Percentiles rank a stretch among this genome's conserved stretches.
phyloP scores from a whole-genome alignment of 805 yeast genomes.

The Priceomyces fermenticarens region DNA sequence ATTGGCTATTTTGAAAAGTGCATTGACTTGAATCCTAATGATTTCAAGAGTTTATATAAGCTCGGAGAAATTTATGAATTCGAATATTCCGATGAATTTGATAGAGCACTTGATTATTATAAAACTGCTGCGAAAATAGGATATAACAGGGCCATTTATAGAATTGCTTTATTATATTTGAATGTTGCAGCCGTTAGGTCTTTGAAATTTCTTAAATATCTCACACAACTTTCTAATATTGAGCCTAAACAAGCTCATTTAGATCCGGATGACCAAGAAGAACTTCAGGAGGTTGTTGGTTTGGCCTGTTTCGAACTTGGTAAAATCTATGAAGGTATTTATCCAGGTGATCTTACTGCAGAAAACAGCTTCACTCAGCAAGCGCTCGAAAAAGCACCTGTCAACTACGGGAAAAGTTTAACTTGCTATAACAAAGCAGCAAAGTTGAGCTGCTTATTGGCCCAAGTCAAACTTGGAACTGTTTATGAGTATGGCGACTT shows the following conservation, averaged over 20 bases:
- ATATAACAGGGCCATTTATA: slow-evolving; percentile 43
- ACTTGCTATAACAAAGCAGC: slow-evolving; percentile 42
- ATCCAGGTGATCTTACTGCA: slow-evolving; percentile 38
- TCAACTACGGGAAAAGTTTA: slow-evolving; percentile 40
- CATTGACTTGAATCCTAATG: slow-evolving; percentile 27
- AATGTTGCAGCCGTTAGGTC: slow-evolving; percentile 33
- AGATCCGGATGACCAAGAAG: slow-evolving; percentile 37
- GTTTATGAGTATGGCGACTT: slow-evolving; percentile 43
- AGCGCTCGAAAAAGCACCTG: slow-evolving; percentile 36
- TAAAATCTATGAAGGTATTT: slow-evolving; percentile 41
- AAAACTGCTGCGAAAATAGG: slow-evolving; percentile 39
- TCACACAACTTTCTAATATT: slow-evolving; percentile 34
- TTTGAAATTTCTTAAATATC: slow-evolving; percentile 31
- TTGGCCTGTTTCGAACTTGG: slow-evolving; percentile 41
- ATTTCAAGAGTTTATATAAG: slow-evolving; percentile 32
- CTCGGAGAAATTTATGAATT: slow-evolving; percentile 39
- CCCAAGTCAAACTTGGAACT: slow-evolving; percentile 40
- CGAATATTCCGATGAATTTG: slow-evolving; percentile 26
- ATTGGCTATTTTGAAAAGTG: slow-evolving; percentile 29
- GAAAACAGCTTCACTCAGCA: slow-evolving; percentile 35
- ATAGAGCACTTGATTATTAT: slow-evolving; percentile 31
- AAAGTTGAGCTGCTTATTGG: slow-evolving; percentile 35
- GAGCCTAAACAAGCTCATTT: slow-evolving; percentile 34
- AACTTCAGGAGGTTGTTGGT: slow-evolving; percentile 40
- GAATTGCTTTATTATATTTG: slow-evolving; percentile 35